Percentiles rank a stretch among this genome's conserved stretches.
phyloP scores from a whole-genome alignment of 768 basidiomycete species.

The Boletus eberwhitei region DNA sequence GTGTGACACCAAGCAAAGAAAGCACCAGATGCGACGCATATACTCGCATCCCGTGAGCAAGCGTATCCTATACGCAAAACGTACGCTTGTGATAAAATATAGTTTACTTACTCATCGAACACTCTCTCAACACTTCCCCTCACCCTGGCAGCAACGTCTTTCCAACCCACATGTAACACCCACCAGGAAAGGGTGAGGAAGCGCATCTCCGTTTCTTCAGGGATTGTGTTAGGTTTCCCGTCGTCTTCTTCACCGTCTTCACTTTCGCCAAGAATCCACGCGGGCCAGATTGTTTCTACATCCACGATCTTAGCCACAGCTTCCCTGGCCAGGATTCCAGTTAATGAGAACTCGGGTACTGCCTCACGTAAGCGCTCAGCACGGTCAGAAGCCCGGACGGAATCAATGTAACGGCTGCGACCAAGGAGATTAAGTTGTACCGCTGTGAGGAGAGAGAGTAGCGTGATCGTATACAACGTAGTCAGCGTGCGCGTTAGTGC shows the following conservation, averaged over 20 bases:
- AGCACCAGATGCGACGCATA: neutral
- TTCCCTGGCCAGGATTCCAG: constrained; percentile 25
- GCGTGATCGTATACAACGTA: constrained; percentile 78
- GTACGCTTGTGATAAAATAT: neutral
- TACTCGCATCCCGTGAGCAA: neutral
- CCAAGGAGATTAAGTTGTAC: constrained; percentile 86
- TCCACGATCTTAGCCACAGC: constrained; percentile 24
- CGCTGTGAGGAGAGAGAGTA: constrained; percentile 82
- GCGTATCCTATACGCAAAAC: neutral
- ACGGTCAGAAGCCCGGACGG: constrained; percentile 57
- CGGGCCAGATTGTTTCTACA: constrained; percentile 23
- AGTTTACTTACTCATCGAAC: constrained; percentile 68
- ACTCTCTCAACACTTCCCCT: constrained; percentile 74
- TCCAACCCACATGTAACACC: constrained; percentile 91
- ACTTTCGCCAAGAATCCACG: constrained; percentile 22
- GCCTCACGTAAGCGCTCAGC: constrained; percentile 50
- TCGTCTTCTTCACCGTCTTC: constrained; percentile 29
- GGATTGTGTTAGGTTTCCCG: constrained; percentile 36
- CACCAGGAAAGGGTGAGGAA: constrained; percentile 92
- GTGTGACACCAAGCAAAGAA: neutral
- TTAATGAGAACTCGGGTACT: constrained; percentile 32
- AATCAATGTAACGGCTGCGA: constrained; percentile 72
- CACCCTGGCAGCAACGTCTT: constrained; percentile 72
- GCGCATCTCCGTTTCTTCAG: constrained; percentile 69
- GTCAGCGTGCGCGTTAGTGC: constrained; percentile 88